A percentile compares a stretch with the other conserved stretches of the same genome.
Conservation (phyloP, 2,329 filamentous ascomycete genomes). For the Aureobasidium sp. region DNA sequence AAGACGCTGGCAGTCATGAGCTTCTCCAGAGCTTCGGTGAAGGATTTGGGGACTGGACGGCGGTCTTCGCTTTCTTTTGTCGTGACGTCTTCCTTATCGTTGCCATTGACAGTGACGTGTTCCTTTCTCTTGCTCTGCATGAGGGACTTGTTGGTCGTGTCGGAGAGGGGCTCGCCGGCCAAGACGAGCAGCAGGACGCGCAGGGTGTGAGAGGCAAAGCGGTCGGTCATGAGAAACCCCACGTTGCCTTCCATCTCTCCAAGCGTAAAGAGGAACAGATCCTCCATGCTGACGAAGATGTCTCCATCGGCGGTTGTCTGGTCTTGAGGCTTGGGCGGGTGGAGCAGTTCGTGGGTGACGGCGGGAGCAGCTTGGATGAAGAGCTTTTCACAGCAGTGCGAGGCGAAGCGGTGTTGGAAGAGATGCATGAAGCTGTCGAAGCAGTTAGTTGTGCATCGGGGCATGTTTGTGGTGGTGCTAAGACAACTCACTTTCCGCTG, state of each 20-base stretch:
- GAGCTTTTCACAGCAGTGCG: constrained; percentile 91
- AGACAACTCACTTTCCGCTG: constrained; percentile 57
- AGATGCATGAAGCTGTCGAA: constrained; percentile 65
- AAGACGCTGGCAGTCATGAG: constrained; percentile 71
- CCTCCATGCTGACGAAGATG: constrained; percentile 65
- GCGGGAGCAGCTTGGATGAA: constrained; percentile 76
- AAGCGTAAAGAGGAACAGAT: constrained; percentile 72
- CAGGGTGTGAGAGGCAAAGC: constrained; percentile 84
- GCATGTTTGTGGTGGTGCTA: neutral
- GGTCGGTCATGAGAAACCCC: constrained; percentile 75
- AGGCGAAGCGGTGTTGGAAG: constrained; percentile 91
- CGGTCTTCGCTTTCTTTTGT: constrained; percentile 35
- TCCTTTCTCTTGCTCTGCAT: constrained; percentile 92
- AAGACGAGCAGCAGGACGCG: constrained; percentile 80
- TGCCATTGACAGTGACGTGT: constrained; percentile 57
- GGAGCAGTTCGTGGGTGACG: constrained; percentile 63
- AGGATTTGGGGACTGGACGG: constrained; percentile 66
- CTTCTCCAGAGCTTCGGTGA: constrained; percentile 68
- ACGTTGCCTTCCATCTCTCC: constrained; percentile 84
- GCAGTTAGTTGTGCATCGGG: neutral
- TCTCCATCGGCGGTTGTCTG: constrained; percentile 40
- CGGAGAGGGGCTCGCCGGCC: constrained; percentile 72
- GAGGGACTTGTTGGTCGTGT: constrained; percentile 61
- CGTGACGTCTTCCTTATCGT: constrained; percentile 20
- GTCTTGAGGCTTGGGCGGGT: constrained; percentile 40